These are phyloP conservation scores for Carpinus fangiana DNA, from an alignment of 306 rosid species.

Conservation along the genomic window DNA sequence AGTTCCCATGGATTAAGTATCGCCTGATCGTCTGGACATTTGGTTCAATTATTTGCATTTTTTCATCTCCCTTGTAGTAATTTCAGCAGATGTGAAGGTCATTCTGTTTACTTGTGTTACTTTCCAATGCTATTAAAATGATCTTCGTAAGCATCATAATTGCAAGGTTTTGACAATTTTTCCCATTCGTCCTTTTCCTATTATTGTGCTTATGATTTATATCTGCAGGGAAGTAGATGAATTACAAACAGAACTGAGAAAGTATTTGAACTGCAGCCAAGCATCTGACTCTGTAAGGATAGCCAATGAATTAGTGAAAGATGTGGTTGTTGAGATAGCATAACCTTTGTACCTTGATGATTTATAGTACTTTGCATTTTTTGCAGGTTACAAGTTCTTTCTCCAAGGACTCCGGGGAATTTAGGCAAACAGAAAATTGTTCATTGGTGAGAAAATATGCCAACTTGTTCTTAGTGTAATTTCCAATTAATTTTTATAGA, in stretches of 20 bases:
- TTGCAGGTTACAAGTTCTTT: constrained; percentile 49
- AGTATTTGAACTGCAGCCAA: constrained; percentile 50
- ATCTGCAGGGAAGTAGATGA: constrained; percentile 63
- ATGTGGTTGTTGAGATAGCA: constrained; percentile 18
- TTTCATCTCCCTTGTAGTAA: constrained; percentile 13
- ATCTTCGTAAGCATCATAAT: background rate
- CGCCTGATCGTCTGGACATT: constrained; percentile 22
- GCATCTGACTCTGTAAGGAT: constrained; percentile 55
- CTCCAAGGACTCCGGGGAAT: constrained; percentile 45
- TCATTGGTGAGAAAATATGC: constrained; percentile 49
- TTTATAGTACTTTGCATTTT: constrained; percentile 24
- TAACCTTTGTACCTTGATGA: constrained; percentile 19
- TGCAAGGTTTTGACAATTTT: constrained; percentile 13
- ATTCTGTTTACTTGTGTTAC: background rate
- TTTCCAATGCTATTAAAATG: background rate
- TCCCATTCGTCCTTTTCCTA: constrained; percentile 12
- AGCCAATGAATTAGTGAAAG: constrained; percentile 21
- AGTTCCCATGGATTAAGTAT: constrained; percentile 5
- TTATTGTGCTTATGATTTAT: constrained; percentile 20
- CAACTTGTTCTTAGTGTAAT: constrained; percentile 11
- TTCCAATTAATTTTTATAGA: constrained; percentile 8
- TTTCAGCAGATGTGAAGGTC: constrained; percentile 10
- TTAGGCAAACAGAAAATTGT: constrained; percentile 42
- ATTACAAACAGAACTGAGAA: constrained; percentile 49
- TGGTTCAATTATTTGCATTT: constrained; percentile 13